Evolutionary conservation across 1,284 basidiomycete species (phyloP), one percentile per base, ranked within the genome.

Genomic region (Ceratobasidium sp.): DNA sequence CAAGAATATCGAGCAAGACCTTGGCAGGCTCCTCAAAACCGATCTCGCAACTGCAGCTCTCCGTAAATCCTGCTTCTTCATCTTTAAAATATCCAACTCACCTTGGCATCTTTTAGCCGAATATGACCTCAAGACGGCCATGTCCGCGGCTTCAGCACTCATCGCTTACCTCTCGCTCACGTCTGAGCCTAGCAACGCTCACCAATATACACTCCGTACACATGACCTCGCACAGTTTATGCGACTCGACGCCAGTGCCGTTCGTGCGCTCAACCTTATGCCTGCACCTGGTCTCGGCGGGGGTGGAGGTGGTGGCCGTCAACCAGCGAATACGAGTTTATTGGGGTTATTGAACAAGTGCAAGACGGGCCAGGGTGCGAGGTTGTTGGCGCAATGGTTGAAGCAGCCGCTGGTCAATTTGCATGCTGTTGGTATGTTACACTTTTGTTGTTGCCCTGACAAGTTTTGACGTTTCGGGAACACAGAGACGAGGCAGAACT

Each of bases 181-280:
- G n/a, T 85, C 89, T 14, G 95, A 98, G 79, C 83, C 91, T 5
- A 86, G 89, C 7, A 95, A 98, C 80, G 91, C 94, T 79, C 92
- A 91, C 61, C 88, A 91, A 78, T 99, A 92, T 84, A 88, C 86
- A 9, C 86, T 99, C 11, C 87, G 88, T 62, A 93, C 91, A 0
- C 96, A 99, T 81, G 96, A 99, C 80, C 86, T 99, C 0, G 90
- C 92, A 0, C 96, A 96, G 80, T 99, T 92, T 81, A 98, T 99
- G 92, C 92, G 92, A 75, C 88, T 99, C 14, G 98, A 99, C 81
- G 94, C 95, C 0, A 97, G 95, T 76, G 98, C 98, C 0, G 84
- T 99, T 22, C 89, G 94, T 41, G 97, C 98, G 0, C 85, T 99
- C 41, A 95, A 94, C 79, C 85, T 98, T 14, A 90, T 94, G 66